These are phyloP conservation scores for Phylloporus arenicola DNA, from an alignment of 768 basidiomycete genomes.

Conservation along the genomic window DNA sequence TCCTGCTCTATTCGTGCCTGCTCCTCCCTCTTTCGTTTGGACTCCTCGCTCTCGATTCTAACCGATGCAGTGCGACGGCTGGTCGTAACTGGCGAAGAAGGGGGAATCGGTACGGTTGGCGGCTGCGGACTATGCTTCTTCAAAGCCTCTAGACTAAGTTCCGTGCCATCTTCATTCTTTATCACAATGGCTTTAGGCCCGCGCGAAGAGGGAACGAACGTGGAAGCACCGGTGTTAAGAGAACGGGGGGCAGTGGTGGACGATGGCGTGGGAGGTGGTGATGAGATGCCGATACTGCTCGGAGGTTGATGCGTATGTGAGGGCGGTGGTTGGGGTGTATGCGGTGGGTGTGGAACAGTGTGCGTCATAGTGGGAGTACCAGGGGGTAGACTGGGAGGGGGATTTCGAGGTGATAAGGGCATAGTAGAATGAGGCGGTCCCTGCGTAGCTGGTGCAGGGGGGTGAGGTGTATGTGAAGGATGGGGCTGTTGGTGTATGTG, in stretches of 20 bases:
- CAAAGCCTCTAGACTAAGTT: conserved; percentile 55
- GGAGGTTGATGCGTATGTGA: conserved; percentile 39
- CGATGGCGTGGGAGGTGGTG: conserved; percentile 66
- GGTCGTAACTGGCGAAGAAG: conserved; percentile 29
- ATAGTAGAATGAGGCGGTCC: conserved; percentile 44
- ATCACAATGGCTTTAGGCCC: conserved; percentile 45
- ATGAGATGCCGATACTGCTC: conserved; percentile 42
- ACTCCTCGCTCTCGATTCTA: conserved; percentile 61
- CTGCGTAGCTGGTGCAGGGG: conserved; percentile 32
- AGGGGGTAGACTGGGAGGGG: conserved; percentile 48
- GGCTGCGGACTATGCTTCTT: conserved; percentile 44
- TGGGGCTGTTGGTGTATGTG: conserved; percentile 37
- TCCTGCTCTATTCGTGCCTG: conserved; percentile 39
- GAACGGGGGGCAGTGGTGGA: conserved; percentile 41
- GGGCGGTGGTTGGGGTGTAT: conserved; percentile 45
- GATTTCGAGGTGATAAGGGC: conserved; percentile 68
- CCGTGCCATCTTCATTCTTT: conserved; percentile 60
- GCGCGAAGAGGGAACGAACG: conserved; percentile 57
- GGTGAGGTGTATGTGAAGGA: conserved; percentile 42
- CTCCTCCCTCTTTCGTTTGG: conserved; percentile 44
- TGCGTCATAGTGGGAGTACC: conserved; percentile 67
- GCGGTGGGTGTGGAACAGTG: conserved; percentile 43
- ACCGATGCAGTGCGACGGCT: conserved; percentile 34
- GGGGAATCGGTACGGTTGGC: conserved; percentile 35
- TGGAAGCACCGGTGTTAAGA: conserved; percentile 57